phyloP scores from a whole-genome alignment of 2,329 filamentous ascomycete species.

The Mollisiaceae sp. region DNA sequence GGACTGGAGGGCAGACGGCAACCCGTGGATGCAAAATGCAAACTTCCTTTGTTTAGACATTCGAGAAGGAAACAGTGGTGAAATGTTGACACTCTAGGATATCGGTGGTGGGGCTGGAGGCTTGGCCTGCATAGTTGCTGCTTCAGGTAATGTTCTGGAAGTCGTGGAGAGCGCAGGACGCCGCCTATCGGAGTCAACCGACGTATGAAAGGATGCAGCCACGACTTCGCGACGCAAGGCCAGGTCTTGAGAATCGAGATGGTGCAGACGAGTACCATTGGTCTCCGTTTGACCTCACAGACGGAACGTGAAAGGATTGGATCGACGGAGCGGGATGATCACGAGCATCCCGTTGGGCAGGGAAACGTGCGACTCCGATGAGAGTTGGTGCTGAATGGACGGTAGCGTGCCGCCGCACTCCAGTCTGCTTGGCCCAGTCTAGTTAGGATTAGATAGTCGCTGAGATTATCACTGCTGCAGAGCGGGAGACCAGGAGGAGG shows the following conservation, averaged over 20 bases:
- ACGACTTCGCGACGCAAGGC: neutral
- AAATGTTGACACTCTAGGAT: neutral
- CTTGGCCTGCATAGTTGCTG: neutral
- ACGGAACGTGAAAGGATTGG: neutral
- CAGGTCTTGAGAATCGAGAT: neutral
- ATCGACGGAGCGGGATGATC: constrained; percentile 6
- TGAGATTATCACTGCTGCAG: neutral
- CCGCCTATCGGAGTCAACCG: constrained; percentile 1
- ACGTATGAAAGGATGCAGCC: neutral
- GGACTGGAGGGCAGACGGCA: neutral
- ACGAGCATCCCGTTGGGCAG: neutral
- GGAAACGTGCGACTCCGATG: constrained; percentile 10
- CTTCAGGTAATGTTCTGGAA: constrained; percentile 6
- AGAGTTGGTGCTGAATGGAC: neutral
- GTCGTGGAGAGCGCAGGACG: neutral
- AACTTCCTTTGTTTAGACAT: neutral
- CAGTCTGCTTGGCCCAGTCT: neutral
- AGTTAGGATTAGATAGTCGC: neutral
- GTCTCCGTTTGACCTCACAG: neutral
- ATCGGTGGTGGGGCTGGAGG: neutral
- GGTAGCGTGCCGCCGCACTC: constrained; percentile 19
- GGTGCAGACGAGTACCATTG: neutral
- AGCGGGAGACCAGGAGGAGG: neutral
- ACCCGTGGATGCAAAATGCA: neutral
- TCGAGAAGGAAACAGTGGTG: neutral